Percentiles rank a stretch among this genome's conserved stretches.
Evolutionary conservation across 2,329 filamentous ascomycete species (phyloP).

Genomic region (Blumeria hordei): DNA sequence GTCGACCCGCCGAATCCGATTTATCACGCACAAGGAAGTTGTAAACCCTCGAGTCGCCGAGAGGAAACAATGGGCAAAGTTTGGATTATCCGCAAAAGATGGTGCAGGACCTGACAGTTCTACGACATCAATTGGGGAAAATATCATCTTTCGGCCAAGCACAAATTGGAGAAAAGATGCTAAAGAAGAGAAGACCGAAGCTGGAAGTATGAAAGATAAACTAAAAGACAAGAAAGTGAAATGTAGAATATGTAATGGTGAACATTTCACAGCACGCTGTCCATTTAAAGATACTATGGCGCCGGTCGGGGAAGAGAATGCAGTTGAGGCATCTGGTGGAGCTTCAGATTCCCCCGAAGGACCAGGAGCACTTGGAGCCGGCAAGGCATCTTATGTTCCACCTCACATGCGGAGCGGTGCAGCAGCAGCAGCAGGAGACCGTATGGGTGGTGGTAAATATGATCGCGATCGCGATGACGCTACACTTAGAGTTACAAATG

Average conservation of each 20-base stretch:
- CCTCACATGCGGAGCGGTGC: conserved; percentile 61
- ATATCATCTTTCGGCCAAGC: conserved; percentile 87
- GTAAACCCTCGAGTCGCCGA: conserved; percentile 95
- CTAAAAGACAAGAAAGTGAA: conserved; percentile 99
- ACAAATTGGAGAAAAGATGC: conserved; percentile 84
- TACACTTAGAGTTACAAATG: conserved; percentile 92
- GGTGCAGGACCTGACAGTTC: conserved; percentile 46
- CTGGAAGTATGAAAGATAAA: conserved; percentile 53
- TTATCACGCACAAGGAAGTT: conserved; percentile 71
- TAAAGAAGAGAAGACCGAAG: conserved; percentile 57
- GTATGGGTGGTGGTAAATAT: conserved; percentile 69
- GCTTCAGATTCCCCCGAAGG: conserved; percentile 21
- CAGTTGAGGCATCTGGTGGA: conserved; percentile 27
- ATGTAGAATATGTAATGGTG: conserved; percentile 94
- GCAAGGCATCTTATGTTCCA: conserved; percentile 75
- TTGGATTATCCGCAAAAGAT: conserved; percentile 75
- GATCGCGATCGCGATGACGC: conserved; percentile 79
- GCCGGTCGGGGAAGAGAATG: conserved; percentile 40
- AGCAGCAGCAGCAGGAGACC: conserved; percentile 41
- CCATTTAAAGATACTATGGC: conserved; percentile 99
- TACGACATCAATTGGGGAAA: conserved; percentile 47
- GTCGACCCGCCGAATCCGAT: conserved; percentile 85
- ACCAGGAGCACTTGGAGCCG: conserved; percentile 33
- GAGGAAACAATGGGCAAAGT: conserved; percentile 81
- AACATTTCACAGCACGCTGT: conserved; percentile 98